A percentile compares a stretch with the other conserved stretches of the same genome.
phyloP scores from a whole-genome alignment of 805 yeast species.

The Candida insectalens region DNA sequence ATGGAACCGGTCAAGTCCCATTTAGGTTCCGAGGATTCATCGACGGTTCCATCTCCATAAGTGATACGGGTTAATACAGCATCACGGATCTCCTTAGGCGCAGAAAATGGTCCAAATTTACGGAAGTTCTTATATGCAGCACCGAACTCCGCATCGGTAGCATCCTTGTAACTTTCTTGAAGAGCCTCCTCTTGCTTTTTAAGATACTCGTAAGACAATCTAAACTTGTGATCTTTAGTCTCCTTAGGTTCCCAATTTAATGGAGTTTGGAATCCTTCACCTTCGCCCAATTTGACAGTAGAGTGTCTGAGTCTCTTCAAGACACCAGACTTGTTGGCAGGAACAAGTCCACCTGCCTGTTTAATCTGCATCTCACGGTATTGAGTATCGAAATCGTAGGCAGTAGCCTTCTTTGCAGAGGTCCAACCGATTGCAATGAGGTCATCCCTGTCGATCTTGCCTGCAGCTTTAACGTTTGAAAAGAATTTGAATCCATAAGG shows the following conservation, averaged over 20 bases:
- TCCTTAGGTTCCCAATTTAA: constrained; percentile 8
- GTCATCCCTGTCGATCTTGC: constrained; percentile 37
- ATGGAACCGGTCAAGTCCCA: too few species aligned
- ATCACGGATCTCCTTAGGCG: constrained; percentile 30
- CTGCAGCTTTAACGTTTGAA: constrained; percentile 17
- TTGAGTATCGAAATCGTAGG: constrained; percentile 59
- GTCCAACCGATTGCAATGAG: constrained; percentile 83
- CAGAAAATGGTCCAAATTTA: constrained; percentile 51
- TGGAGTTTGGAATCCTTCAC: constrained; percentile 68
- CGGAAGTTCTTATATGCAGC: constrained; percentile 52
- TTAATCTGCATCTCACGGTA: constrained; percentile 58
- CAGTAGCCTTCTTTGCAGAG: constrained; percentile 69
- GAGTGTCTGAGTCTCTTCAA: constrained; percentile 47
- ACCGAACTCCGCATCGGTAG: constrained; percentile 25
- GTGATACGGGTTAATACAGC: constrained; percentile 31
- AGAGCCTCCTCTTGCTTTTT: constrained; percentile 8
- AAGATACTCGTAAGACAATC: constrained; percentile 23
- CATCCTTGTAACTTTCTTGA: constrained; percentile 19
- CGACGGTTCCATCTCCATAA: constrained; percentile 20
- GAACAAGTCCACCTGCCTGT: constrained; percentile 63
- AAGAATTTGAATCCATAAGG: constrained; percentile 54
- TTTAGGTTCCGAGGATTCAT: too few species aligned
- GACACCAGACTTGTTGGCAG: constrained; percentile 67
- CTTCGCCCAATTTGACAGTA: constrained; percentile 55
- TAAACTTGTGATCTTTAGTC: constrained; percentile 16